Conservation (phyloP, 345 rosid genomes). For the Populus tremula region DNA sequence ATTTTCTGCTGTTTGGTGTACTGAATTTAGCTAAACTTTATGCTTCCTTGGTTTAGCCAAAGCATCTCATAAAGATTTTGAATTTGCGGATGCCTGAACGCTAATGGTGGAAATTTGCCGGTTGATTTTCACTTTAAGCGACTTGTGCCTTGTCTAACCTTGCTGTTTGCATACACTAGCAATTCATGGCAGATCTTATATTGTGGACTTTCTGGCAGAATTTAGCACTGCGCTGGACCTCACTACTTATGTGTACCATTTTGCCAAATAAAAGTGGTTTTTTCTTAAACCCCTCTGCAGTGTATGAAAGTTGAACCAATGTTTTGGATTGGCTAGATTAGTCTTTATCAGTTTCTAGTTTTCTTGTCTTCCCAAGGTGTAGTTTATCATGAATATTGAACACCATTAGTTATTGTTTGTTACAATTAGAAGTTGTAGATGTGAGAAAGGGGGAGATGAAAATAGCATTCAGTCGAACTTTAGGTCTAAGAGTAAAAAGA, state of each 20-base stretch:
- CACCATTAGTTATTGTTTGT: not conserved
- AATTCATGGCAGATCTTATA: too few species aligned
- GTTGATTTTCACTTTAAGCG: not conserved
- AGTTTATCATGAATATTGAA: not conserved
- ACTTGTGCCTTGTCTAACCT: not conserved
- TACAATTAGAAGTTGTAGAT: not conserved
- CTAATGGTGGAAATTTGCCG: not conserved
- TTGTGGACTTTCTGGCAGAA: too few species aligned
- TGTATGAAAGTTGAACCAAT: not conserved
- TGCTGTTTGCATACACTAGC: not conserved
- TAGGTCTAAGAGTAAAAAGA: not conserved
- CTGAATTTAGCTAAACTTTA: not conserved
- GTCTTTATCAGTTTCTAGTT: not conserved
- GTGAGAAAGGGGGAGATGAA: not conserved
- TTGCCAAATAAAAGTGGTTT: not conserved
- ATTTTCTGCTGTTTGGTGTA: not conserved
- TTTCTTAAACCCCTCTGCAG: not conserved
- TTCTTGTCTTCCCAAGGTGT: not conserved
- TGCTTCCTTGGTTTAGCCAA: not conserved
- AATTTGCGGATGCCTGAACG: not conserved
- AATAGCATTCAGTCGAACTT: not conserved
- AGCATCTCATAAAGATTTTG: too few species aligned
- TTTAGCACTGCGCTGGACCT: not conserved
- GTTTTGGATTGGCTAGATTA: not conserved
- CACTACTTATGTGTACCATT: too few species aligned